Evolutionary conservation across 208 protist genomes (phyloP).

Genomic region (Trypanosomatidae sp.): DNA sequence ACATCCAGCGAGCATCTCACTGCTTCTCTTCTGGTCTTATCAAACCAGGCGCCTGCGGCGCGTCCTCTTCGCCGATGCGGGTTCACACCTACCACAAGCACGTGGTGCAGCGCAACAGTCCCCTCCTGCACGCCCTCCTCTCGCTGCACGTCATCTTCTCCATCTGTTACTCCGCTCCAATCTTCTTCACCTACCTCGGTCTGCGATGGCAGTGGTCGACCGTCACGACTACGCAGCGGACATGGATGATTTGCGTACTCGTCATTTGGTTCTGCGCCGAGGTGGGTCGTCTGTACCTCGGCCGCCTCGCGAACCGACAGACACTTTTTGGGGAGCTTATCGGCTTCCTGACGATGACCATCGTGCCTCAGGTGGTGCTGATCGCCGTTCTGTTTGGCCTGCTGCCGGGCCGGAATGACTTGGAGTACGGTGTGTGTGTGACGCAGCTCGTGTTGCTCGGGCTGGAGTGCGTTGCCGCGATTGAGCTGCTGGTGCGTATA

Average conservation of each 20-base stretch:
- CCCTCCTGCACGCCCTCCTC: slow-evolving; percentile 47
- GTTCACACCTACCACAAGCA: slow-evolving; percentile 72
- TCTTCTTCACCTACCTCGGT: slow-evolving; percentile 45
- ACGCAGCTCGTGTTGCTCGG: slow-evolving; percentile 56
- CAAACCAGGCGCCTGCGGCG: no score
- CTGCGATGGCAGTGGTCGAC: slow-evolving; percentile 27
- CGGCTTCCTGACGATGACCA: slow-evolving; percentile 44
- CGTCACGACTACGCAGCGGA: slow-evolving; percentile 20
- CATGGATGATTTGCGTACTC: slow-evolving; percentile 49
- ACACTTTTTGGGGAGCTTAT: slow-evolving; percentile 47
- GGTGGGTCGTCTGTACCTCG: slow-evolving; percentile 49
- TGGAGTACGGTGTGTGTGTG: slow-evolving; percentile 65
- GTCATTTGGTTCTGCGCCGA: slow-evolving; percentile 53
- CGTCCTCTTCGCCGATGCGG: slow-evolving; percentile 25
- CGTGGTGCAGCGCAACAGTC: slow-evolving; percentile 49
- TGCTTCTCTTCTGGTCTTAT: background rate
- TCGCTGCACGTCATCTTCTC: slow-evolving; percentile 47
- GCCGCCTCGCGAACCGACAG: slow-evolving; percentile 39
- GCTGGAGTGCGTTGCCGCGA: slow-evolving; percentile 36
- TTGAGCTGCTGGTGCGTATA: slow-evolving; percentile 33
- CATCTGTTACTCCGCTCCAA: slow-evolving; percentile 49
- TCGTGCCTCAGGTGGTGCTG: slow-evolving; percentile 60
- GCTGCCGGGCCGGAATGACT: slow-evolving; percentile 44
- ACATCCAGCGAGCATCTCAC: no score
- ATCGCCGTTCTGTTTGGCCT: slow-evolving; percentile 35